These are phyloP conservation scores for Ceratobasidium sp. DNA, from an alignment of 1,284 basidiomycete species.

Conservation along the genomic window DNA sequence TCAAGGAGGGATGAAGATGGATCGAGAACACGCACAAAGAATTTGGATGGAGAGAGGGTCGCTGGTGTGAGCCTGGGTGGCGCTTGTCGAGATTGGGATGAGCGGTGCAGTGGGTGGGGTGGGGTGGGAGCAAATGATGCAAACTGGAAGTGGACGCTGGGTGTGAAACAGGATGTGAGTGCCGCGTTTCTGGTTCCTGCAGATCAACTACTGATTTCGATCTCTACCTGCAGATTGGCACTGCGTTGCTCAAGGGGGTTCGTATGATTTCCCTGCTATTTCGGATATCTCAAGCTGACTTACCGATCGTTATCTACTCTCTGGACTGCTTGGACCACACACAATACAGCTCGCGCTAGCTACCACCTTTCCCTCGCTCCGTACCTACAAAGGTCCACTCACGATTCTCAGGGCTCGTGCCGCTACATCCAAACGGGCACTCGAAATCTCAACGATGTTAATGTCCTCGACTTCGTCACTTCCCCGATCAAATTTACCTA, in stretches of 20 bases:
- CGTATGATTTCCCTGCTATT: conserved; percentile 45
- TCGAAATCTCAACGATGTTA: conserved; percentile 15
- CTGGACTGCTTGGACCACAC: conserved; percentile 37
- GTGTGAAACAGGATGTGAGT: conserved; percentile 64
- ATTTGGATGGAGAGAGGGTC: conserved; percentile 49
- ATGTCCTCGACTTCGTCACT: background rate
- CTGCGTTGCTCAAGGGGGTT: conserved; percentile 63
- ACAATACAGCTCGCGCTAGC: conserved; percentile 65
- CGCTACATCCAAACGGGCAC: conserved; percentile 25
- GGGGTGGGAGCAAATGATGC: conserved; percentile 54
- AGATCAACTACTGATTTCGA: background rate
- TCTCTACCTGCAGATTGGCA: conserved; percentile 58
- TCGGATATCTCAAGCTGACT: background rate
- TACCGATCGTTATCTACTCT: background rate
- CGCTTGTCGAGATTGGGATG: conserved; percentile 72
- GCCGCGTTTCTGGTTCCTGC: background rate
- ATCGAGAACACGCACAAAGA: conserved; percentile 16
- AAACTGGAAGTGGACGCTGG: conserved; percentile 57
- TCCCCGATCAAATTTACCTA: conserved; percentile 29
- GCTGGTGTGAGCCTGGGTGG: conserved; percentile 74
- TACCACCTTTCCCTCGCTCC: conserved; percentile 10
- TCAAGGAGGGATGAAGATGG: background rate
- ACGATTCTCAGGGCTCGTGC: conserved; percentile 29
- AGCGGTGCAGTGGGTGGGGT: conserved; percentile 55
- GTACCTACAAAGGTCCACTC: conserved; percentile 20